phyloP scores from a whole-genome alignment of 2,329 filamentous ascomycete genomes.

The Tympanopsis confertula region DNA sequence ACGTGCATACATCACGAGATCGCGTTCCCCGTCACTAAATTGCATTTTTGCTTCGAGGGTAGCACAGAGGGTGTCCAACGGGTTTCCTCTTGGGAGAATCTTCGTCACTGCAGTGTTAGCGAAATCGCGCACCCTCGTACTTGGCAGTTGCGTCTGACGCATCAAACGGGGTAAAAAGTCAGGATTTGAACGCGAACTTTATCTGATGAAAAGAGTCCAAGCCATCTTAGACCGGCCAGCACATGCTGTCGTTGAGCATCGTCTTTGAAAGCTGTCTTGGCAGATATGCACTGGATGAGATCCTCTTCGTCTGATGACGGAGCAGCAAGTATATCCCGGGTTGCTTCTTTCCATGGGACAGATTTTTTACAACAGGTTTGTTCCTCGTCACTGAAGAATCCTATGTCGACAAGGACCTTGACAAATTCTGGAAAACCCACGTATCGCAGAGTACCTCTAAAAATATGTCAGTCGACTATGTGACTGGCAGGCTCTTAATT shows the following conservation, averaged over 20 bases:
- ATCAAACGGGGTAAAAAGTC: too few species aligned
- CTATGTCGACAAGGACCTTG: slow-evolving; percentile 55
- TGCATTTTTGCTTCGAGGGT: slow-evolving; percentile 86
- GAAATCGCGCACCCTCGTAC: too few species aligned
- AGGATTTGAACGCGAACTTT: too few species aligned
- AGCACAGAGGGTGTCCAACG: slow-evolving; percentile 82
- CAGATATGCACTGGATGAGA: slow-evolving; percentile 46
- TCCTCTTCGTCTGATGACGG: slow-evolving; percentile 20
- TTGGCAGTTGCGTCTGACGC: too few species aligned
- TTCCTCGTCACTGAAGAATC: slow-evolving; percentile 50
- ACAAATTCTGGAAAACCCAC: slow-evolving; percentile 60
- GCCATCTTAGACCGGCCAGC: neutral
- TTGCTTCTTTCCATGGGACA: slow-evolving; percentile 10
- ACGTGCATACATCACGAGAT: slow-evolving; percentile 51
- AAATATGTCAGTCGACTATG: too few species aligned
- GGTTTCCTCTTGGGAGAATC: slow-evolving; percentile 43
- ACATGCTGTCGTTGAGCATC: slow-evolving; percentile 35
- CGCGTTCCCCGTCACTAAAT: slow-evolving; percentile 71
- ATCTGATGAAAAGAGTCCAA: neutral
- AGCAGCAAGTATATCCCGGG: slow-evolving; percentile 6
- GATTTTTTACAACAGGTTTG: slow-evolving; percentile 15
- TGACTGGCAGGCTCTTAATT: too few species aligned
- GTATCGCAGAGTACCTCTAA: slow-evolving; percentile 51
- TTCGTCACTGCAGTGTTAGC: neutral
- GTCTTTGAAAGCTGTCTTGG: slow-evolving; percentile 46